Base-by-base conservation (phyloP, 768 basidiomycete genomes). In the Amanita thiersii region DNA sequence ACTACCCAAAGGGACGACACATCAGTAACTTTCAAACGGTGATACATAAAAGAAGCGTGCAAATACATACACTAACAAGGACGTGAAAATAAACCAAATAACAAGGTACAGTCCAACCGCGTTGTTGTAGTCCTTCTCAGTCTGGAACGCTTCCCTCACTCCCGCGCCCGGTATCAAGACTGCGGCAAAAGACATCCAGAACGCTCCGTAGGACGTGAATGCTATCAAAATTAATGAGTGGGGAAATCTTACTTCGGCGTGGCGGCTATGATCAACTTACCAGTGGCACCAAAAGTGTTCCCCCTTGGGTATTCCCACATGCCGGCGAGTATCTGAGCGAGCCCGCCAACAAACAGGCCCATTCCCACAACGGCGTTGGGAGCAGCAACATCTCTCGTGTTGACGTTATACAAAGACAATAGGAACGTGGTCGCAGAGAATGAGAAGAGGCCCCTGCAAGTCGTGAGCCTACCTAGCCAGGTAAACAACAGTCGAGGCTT, bases 271-370 rank as follows among this genome's bases (percentile, higher is more conserved):
- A 10, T n/a, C 3, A 19, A 65, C 73, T 46, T 37, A 80, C 81
- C 76, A 2, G 81, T 81, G 0, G 79, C 80, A 39, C 73, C 76
- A 39, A 83, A 84, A 2, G 67, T 64, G 46, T 84, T 81, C 1
- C 77, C 77, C 21, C 71, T 61, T 1, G 73, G 68, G 47, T 76
- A 72, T 56, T 77, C 75, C 85, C 84, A 87, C 77, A 87, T 86
- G 33, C 88, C 88, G 2, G 85, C 86, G 19, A 88, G 53, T 47
- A 90, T 65, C 52, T 91, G 88, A 7, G 67, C 72, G n/a, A 89
- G 75, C 35, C 88, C 88, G 19, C 88, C 86, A 35, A 70, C 53
- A 40, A 77, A 81, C 46, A 85, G 53, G 3, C 82, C 79, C 84
- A 89, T 85, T 21, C 86, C 88, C 33, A 86, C 67, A 39, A 86